Conservation (phyloP, 495 filamentous ascomycete genomes). For the Cladorrhinum samala region DNA sequence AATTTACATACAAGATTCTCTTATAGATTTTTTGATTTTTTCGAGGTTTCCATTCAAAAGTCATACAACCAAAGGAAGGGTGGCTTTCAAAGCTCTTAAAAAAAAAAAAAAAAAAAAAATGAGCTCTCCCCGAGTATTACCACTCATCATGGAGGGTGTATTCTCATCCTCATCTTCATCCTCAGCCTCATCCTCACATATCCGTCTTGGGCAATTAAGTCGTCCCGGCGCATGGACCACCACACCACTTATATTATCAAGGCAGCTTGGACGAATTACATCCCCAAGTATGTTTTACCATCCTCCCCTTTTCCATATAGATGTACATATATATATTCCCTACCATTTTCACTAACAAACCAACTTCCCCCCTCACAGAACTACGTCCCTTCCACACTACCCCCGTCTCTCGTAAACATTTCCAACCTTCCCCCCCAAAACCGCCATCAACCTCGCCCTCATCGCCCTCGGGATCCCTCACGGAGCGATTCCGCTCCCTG, state of each 20-base stretch:
- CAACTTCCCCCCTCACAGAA: neutral
- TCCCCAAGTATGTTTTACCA: too few species aligned
- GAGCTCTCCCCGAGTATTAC: neutral
- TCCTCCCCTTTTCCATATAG: neutral
- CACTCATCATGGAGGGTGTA: neutral
- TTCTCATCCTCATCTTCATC: neutral
- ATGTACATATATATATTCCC: neutral
- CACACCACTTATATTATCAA: neutral
- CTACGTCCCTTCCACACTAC: constrained; percentile 11
- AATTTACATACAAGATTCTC: too few species aligned
- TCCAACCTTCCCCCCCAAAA: constrained; percentile 8
- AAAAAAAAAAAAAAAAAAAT: too few species aligned
- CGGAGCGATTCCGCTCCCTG: constrained; percentile 47
- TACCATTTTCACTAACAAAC: neutral
- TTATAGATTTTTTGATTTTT: too few species aligned
- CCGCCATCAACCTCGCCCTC: constrained; percentile 7
- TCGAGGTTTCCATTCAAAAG: too few species aligned
- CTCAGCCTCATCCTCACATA: neutral
- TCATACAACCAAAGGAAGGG: too few species aligned
- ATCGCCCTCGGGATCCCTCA: constrained; percentile 15
- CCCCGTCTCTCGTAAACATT: neutral
- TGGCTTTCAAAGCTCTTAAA: too few species aligned
- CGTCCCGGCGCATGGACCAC: neutral
- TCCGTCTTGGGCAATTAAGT: neutral
- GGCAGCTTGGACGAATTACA: neutral